Evolutionary conservation across 768 basidiomycete species (phyloP).

Genomic region (Rhodosporidiobolus odoratus): DNA sequence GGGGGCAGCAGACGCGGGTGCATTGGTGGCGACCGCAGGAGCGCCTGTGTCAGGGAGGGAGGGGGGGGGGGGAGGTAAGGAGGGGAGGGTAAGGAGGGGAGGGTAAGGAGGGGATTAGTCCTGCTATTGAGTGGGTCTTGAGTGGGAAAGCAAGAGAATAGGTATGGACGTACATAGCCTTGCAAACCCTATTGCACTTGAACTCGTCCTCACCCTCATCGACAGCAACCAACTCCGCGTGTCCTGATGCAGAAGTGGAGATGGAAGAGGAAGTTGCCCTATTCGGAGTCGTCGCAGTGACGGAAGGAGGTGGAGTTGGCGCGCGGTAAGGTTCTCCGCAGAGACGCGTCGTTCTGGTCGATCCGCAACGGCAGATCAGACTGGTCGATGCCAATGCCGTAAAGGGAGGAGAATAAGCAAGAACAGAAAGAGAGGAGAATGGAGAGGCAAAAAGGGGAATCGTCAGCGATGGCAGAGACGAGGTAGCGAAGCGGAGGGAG

Average conservation of each 20-base stretch:
- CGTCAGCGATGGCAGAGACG: no score
- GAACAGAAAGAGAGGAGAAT: not conserved
- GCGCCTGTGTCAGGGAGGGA: constrained; percentile 45
- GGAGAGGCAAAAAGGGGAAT: not conserved
- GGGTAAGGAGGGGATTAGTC: not conserved
- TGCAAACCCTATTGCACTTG: constrained; percentile 73
- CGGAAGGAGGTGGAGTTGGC: not conserved
- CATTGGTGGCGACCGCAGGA: constrained; percentile 86
- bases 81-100: not conserved
- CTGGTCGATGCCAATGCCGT: not conserved
- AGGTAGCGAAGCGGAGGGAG: no score
- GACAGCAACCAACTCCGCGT: constrained; percentile 19
- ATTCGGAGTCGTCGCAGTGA: no score
- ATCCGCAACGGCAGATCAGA: constrained; percentile 80
- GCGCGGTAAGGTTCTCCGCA: constrained; percentile 52
- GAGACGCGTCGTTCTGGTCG: constrained; percentile 55
- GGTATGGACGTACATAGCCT: constrained; percentile 51
- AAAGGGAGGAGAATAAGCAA: not conserved
- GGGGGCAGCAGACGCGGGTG: constrained; percentile 76
- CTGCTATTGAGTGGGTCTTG: not conserved
- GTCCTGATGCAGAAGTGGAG: constrained; percentile 40
- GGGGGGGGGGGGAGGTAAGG: not conserved
- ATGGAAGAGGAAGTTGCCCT: not conserved
- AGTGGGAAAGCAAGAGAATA: not conserved
- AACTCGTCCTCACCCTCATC: constrained; percentile 54